Percentiles rank a stretch among this genome's conserved stretches.
Conservation (phyloP, 2,329 filamentous ascomycete species). For the Aspergillus novoparasiticus region DNA sequence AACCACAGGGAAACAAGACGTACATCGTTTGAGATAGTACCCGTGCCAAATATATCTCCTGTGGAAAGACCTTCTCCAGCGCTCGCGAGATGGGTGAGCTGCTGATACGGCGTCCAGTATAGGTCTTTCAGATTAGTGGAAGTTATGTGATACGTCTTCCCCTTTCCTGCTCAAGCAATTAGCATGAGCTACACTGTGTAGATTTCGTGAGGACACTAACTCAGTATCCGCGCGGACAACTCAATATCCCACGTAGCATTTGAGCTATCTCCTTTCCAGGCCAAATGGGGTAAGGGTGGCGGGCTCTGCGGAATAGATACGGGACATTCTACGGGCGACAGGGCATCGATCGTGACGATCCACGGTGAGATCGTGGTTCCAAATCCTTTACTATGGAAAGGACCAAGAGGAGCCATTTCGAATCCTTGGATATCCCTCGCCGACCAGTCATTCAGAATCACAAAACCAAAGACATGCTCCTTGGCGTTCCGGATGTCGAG, state of each 20-base stretch:
- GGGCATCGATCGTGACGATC: slow-evolving; percentile 38
- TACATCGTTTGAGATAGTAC: background rate
- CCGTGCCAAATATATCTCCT: background rate
- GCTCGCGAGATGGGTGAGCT: background rate
- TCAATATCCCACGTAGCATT: background rate
- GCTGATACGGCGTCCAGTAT: background rate
- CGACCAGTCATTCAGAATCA: slow-evolving; percentile 63
- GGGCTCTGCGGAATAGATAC: background rate
- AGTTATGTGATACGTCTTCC: background rate
- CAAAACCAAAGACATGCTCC: slow-evolving; percentile 51
- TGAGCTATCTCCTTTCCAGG: background rate
- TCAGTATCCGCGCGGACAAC: background rate
- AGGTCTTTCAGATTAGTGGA: background rate
- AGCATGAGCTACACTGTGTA: background rate
- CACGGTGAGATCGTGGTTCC: slow-evolving; percentile 62
- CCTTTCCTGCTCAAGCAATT: background rate
- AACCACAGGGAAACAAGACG: background rate
- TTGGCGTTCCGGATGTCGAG: background rate
- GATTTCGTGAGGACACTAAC: background rate
- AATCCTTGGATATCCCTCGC: slow-evolving; percentile 62
- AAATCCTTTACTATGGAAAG: slow-evolving; percentile 63
- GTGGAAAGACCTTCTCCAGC: background rate
- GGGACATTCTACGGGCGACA: background rate
- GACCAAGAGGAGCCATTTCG: slow-evolving; percentile 63
- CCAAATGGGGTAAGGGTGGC: background rate